Conservation (phyloP, 2,329 filamentous ascomycete genomes). For the Trichoderma breve region DNA sequence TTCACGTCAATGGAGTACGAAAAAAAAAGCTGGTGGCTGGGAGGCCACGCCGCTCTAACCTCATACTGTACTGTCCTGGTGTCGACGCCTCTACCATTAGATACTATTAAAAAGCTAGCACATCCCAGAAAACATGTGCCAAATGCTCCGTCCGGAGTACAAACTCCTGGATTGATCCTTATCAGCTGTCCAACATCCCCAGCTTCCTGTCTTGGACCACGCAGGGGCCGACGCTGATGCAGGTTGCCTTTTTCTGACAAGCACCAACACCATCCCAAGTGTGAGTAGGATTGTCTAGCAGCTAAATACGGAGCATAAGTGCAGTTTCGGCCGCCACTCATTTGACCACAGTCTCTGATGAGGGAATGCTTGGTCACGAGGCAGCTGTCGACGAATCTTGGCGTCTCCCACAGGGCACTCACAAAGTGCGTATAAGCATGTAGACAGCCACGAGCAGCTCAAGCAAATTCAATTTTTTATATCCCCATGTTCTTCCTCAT, state of each 20-base stretch:
- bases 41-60: neutral
- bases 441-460: neutral
- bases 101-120: neutral
- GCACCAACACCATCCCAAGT: neutral
- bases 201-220: slow-evolving; percentile 10
- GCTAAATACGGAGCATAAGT: neutral
- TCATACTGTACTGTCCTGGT: neutral
- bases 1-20: neutral
- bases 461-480: neutral
- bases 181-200: neutral
- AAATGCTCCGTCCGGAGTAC: neutral
- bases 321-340: neutral
- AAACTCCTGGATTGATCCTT: neutral
- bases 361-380: neutral
- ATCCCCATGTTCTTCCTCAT: neutral
- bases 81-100: neutral
- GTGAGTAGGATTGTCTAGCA: neutral
- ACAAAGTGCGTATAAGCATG: neutral
- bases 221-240: neutral
- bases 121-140: neutral
- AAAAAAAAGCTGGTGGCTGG: neutral
- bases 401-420: neutral
- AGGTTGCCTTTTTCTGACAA: slow-evolving; percentile 14
- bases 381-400: neutral
- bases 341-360: neutral